Base-by-base conservation (phyloP, 768 basidiomycete species). In the Pleurotus pulmonarius region DNA sequence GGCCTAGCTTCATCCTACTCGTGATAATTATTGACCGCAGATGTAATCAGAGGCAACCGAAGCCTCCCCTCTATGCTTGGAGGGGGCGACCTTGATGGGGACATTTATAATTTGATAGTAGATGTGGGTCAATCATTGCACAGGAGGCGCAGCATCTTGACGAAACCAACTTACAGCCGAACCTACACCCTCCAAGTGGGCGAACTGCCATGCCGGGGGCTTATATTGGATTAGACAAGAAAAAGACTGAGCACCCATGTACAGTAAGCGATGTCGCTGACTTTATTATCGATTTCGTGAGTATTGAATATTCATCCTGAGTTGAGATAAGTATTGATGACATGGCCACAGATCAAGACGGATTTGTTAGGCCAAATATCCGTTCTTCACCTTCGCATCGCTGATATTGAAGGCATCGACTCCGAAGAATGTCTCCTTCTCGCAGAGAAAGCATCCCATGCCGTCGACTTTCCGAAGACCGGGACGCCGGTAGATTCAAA, bases 51-150 rank as follows among this genome's bases (percentile, higher is more conserved):
- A 70, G 80, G 80, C 7, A 38, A 68, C 38, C 71, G 80, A 53
- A 66, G 77, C 15, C 58, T 83, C 11, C 73, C 80, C 1, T 77
- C 76, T 9, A 73, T 70, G 57, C 73, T 83, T 13, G 80, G 80
- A 24, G 82, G 81, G 20, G 82, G 82, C 6, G 81, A 82, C 64
- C 65, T 82, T 46, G 81, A 82, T 59, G 81, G 80, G 4, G 80
- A 81, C 53, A 73, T 77, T 18, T 82, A 78, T 54, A 80, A 79
- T 62, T 40, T 80, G n/a, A 75, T 79, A 46, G 65, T 73, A 38
- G 71, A 77, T 55, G 76, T 77, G 39, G 60, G 69, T 64, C 49
- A 6, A 37, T 16, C 16, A 3, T 16, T 18, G 46, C 3, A 1
- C 46, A 44, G 26, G 20, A 16, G 16, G 11, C n/a, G 22, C 41